Conservation (phyloP, 345 rosid genomes). For the Linum tenue region DNA sequence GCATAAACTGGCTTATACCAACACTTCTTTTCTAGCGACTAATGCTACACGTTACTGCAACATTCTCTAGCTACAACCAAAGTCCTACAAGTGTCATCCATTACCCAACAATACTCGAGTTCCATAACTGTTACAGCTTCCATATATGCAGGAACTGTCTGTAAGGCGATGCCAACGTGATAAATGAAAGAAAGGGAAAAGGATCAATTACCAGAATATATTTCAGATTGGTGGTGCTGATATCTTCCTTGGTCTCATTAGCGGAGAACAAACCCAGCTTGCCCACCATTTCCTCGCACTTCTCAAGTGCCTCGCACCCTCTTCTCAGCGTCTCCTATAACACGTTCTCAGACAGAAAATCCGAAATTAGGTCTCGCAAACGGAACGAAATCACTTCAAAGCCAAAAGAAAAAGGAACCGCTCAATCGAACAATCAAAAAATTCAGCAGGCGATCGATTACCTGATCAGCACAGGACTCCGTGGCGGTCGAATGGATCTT, state of each 20-base stretch:
- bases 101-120: neutral
- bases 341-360: neutral
- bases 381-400: conserved; percentile 1
- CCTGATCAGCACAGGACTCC: conserved; percentile 63
- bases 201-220: conserved; percentile 52
- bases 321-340: conserved; percentile 56
- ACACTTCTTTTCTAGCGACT: neutral
- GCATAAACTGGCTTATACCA: conserved; percentile 3
- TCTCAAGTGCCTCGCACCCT: conserved; percentile 56
- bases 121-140: conserved; percentile 23
- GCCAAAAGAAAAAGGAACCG: conserved; percentile 8
- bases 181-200: neutral
- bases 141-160: conserved; percentile 12
- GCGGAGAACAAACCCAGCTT: conserved; percentile 76
- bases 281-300: conserved; percentile 78
- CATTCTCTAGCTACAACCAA: neutral
- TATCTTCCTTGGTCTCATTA: conserved; percentile 85
- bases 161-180: neutral
- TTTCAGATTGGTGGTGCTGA: conserved; percentile 74
- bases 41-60: neutral
- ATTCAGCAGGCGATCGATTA: conserved; percentile 4
- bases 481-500: conserved; percentile 56
- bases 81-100: neutral
- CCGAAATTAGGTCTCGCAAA: neutral
- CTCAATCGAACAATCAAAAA: neutral